These are phyloP conservation scores for Podila epigama DNA, from an alignment of 192 early-diverging fungal genomes.

Conservation along the genomic window DNA sequence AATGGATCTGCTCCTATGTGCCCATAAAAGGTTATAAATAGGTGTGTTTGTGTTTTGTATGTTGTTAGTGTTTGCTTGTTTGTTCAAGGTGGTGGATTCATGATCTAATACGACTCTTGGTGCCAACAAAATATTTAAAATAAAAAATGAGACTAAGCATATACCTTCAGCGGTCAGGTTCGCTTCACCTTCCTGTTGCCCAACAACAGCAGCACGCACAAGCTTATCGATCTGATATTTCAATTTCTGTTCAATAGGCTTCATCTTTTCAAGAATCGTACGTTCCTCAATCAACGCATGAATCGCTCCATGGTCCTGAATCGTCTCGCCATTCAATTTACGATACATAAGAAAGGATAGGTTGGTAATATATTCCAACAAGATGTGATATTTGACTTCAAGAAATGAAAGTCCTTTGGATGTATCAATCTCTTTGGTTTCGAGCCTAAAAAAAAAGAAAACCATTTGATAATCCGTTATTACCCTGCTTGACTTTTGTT, in stretches of 20 bases:
- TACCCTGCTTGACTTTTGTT: neutral
- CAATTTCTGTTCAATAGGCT: constrained; percentile 91
- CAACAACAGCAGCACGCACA: constrained; percentile 69
- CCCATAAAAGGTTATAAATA: constrained; percentile 4
- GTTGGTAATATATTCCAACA: constrained; percentile 87
- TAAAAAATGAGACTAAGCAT: neutral
- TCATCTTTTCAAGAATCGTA: constrained; percentile 90
- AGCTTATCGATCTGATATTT: constrained; percentile 99
- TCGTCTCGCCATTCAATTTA: constrained; percentile 77
- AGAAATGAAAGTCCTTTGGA: constrained; percentile 86
- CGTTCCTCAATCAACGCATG: constrained; percentile 78
- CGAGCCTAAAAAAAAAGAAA: constrained; percentile 43
- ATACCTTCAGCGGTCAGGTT: constrained; percentile 24
- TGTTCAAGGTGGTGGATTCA: too few relatives aligned
- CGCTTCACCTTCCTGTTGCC: constrained; percentile 46
- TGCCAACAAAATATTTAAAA: too few relatives aligned
- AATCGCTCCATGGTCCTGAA: constrained; percentile 69
- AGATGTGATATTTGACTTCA: constrained; percentile 87
- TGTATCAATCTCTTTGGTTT: constrained; percentile 67
- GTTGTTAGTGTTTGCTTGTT: too few relatives aligned
- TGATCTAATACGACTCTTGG: too few relatives aligned
- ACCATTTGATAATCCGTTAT: too few relatives aligned
- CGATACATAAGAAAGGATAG: constrained; percentile 77
- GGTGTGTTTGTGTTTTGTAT: too few relatives aligned
- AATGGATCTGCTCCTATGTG: constrained; percentile 73